These are phyloP conservation scores for Allium cepa DNA, from an alignment of 106 monocot genomes.

Conservation along the genomic window DNA sequence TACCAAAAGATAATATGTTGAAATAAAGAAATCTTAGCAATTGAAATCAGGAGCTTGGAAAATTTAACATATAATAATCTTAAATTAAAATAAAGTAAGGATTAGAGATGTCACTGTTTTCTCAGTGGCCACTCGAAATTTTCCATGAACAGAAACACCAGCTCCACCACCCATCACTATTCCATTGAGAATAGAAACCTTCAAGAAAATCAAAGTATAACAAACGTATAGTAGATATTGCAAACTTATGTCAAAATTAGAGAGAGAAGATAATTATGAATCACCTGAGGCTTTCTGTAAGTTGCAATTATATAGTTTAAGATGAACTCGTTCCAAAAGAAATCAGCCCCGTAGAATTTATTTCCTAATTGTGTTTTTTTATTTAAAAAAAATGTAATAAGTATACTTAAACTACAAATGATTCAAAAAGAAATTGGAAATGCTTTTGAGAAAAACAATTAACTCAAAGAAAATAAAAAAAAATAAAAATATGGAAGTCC, in stretches of 20 bases:
- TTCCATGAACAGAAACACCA: conserved; percentile 97
- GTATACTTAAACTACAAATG: neutral
- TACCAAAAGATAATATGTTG: too few species aligned
- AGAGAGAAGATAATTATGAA: neutral
- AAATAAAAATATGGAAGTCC: neutral
- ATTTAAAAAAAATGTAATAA: neutral
- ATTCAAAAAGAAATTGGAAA: neutral
- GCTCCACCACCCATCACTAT: conserved; percentile 96
- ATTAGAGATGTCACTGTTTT: conserved; percentile 41
- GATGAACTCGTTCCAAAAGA: conserved; percentile 71
- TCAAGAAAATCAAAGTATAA: neutral
- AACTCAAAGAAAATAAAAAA: neutral
- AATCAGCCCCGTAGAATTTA: conserved; percentile 67
- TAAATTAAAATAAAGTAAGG: too few species aligned
- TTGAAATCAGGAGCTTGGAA: too few species aligned
- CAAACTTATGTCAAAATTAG: neutral
- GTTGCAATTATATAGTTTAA: conserved; percentile 90
- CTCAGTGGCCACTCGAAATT: conserved; percentile 85
- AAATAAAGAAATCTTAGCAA: too few species aligned
- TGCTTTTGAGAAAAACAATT: neutral
- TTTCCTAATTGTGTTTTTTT: conserved; percentile 23
- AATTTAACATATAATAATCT: too few species aligned
- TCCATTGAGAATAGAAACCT: conserved; percentile 94
- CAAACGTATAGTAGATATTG: neutral
- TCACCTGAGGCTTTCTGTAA: conserved; percentile 88